Conservation (phyloP, 148 eudicot genomes). For the Cornus kousa region DNA sequence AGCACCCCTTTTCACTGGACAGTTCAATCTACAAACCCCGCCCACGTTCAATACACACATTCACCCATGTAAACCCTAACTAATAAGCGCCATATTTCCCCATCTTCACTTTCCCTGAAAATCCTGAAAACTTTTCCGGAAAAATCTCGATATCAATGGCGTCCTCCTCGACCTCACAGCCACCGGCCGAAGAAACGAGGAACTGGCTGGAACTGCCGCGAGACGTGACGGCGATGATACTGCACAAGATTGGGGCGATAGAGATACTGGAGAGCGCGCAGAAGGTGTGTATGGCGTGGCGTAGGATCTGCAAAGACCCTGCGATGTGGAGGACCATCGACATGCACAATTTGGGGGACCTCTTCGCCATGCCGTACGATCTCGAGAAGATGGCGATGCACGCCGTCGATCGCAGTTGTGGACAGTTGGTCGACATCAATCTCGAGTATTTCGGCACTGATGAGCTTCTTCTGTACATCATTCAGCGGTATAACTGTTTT, state of each 20-base stretch:
- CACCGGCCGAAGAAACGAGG: constrained; percentile 12
- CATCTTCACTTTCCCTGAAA: not conserved
- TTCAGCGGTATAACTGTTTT: constrained; percentile 27
- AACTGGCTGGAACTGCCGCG: constrained; percentile 63
- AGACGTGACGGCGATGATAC: constrained; percentile 45
- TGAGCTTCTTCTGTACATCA: constrained; percentile 26
- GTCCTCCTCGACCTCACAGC: constrained; percentile 15
- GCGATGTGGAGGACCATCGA: constrained; percentile 51
- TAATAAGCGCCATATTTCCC: not conserved
- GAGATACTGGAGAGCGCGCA: constrained; percentile 48
- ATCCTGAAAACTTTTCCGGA: not conserved
- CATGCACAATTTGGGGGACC: constrained; percentile 21
- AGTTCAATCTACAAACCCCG: too few species aligned
- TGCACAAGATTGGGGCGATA: constrained; percentile 32
- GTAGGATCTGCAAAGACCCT: constrained; percentile 56
- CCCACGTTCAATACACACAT: too few species aligned
- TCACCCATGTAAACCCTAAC: not conserved
- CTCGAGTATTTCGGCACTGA: constrained; percentile 32
- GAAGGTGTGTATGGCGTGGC: constrained; percentile 63
- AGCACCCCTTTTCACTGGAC: too few species aligned
- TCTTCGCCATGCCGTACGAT: not conserved
- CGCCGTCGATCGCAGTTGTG: constrained; percentile 47
- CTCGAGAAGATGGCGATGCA: constrained; percentile 23
- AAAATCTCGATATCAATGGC: constrained; percentile 14
- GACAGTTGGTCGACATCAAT: constrained; percentile 32